Conservation (phyloP, 2,329 filamentous ascomycete genomes). For the Aspergillus alliaceus region DNA sequence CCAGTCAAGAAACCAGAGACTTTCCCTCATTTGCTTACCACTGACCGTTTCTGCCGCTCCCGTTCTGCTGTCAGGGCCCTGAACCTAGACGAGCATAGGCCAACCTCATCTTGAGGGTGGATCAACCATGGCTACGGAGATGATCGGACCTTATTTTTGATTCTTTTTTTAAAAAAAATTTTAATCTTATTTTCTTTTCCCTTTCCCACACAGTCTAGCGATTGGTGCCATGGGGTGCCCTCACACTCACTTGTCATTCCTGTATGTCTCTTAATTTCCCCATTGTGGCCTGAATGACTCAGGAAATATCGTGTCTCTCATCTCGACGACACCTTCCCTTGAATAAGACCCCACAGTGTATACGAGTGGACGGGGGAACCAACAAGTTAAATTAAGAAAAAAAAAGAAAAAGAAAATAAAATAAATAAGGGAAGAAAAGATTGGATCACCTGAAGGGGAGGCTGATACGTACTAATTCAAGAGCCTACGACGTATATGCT, state of each 20-base stretch:
- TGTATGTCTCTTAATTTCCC: too few species aligned
- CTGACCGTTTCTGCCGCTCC: conserved; percentile 26
- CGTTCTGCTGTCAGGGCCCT: conserved; percentile 27
- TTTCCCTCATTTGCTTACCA: conserved; percentile 13
- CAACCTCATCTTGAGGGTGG: conserved; percentile 16
- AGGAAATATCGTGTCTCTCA: not conserved
- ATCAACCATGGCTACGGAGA: conserved; percentile 11
- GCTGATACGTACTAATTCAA: not conserved
- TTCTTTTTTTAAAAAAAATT: not conserved
- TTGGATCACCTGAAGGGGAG: not conserved
- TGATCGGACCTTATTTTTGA: conserved; percentile 10
- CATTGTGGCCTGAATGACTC: not conserved
- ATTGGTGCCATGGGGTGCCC: conserved; percentile 2
- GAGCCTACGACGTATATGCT: not conserved
- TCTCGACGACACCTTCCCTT: not conserved
- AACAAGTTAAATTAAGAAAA: not conserved
- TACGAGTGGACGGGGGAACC: not conserved
- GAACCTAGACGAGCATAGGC: conserved; percentile 24
- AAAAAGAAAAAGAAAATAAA: not conserved
- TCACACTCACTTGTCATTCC: conserved; percentile 4
- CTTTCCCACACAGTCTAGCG: not conserved
- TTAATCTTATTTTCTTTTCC: not conserved
- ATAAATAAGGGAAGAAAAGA: not conserved
- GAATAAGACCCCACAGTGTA: conserved; percentile 1
- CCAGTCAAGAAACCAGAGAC: conserved; percentile 1